Conservation (phyloP, 129 eudicot genomes). For the Ambrosia trifida region DNA sequence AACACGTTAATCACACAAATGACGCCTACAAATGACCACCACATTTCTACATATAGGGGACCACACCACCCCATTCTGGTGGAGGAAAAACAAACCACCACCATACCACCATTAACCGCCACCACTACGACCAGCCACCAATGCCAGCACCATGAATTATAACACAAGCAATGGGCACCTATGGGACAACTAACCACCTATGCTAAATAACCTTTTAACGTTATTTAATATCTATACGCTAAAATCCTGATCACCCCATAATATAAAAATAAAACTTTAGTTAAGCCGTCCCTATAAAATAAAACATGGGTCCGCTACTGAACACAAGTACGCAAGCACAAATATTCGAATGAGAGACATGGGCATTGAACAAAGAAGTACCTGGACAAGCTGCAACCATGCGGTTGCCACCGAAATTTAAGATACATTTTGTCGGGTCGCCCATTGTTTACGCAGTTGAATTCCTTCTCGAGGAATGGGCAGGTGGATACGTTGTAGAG, state of each 20-base stretch:
- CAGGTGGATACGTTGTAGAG: slow-evolving; percentile 54
- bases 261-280: too few species aligned
- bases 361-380: slow-evolving; percentile 6
- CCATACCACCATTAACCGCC: background rate
- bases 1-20: slow-evolving; percentile 17
- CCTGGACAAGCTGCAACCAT: slow-evolving; percentile 57
- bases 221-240: too few species aligned
- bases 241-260: too few species aligned
- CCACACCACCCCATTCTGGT: slow-evolving; percentile 20
- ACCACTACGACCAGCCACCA: background rate
- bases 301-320: too few species aligned
- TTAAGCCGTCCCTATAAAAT: too few species aligned
- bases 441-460: slow-evolving; percentile 74
- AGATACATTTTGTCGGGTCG: slow-evolving; percentile 66
- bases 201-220: too few species aligned
- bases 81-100: slow-evolving; percentile 24
- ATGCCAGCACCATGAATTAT: too few species aligned
- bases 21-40: slow-evolving; percentile 35
- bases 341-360: background rate
- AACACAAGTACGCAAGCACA: too few species aligned
- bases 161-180: too few species aligned
- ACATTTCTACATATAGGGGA: slow-evolving; percentile 20
- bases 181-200: too few species aligned
- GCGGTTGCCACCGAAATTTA: slow-evolving; percentile 75
- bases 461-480: slow-evolving; percentile 65